Conservation (phyloP, 2,329 filamentous ascomycete genomes). For the Phyllosticta paracitricarpa region DNA sequence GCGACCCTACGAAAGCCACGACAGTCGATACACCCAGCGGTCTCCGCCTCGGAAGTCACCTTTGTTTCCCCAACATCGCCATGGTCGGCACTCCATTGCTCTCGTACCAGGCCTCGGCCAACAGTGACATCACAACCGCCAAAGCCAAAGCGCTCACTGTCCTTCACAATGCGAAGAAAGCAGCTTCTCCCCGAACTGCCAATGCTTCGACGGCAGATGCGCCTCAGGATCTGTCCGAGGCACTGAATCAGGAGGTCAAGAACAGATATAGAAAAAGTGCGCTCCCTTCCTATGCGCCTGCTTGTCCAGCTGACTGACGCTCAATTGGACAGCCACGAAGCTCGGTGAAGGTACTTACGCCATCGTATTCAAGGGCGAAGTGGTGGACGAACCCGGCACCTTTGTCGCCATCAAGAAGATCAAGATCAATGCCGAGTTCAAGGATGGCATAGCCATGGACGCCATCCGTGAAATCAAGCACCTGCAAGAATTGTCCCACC, state of each 20-base stretch:
- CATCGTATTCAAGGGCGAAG: conserved; percentile 82
- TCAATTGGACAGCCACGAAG: conserved; percentile 56
- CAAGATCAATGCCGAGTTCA: conserved; percentile 76
- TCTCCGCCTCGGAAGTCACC: neutral
- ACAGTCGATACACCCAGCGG: neutral
- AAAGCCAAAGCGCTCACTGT: conserved; percentile 26
- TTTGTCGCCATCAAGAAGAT: conserved; percentile 91
- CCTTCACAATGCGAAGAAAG: conserved; percentile 16
- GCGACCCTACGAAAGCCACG: neutral
- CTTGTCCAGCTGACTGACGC: conserved; percentile 2
- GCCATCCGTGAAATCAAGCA: conserved; percentile 93
- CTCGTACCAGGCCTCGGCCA: conserved; percentile 4
- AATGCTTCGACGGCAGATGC: conserved; percentile 15
- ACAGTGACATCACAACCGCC: conserved; percentile 5
- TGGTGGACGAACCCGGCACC: conserved; percentile 58
- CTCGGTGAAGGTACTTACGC: conserved; percentile 96
- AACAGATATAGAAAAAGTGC: conserved; percentile 36
- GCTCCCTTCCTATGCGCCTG: conserved; percentile 3
- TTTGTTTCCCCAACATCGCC: conserved; percentile 1
- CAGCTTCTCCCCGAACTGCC: conserved; percentile 12
- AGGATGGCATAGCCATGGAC: conserved; percentile 86
- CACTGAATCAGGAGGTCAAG: conserved; percentile 49
- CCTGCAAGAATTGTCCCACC: conserved; percentile 85
- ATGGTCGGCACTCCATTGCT: conserved; percentile 13
- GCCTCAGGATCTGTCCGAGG: conserved; percentile 33